These are phyloP conservation scores for Asterochloris sp. DNA, from an alignment of 139 green algal species.

Conservation along the genomic window DNA sequence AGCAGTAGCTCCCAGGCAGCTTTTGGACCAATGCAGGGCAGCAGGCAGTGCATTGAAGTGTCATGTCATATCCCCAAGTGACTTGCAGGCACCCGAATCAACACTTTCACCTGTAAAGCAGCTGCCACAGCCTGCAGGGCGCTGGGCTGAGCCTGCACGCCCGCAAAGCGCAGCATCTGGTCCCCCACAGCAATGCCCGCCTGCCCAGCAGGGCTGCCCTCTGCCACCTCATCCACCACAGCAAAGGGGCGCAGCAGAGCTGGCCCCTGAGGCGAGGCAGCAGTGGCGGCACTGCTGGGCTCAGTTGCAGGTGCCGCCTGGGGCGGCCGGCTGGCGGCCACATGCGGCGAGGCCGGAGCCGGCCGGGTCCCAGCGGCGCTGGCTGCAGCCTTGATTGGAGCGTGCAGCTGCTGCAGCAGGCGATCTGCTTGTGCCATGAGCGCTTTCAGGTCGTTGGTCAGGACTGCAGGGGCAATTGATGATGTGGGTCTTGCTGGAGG, in stretches of 20 bases:
- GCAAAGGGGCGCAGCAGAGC: conserved; percentile 58
- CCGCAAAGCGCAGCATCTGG: conserved; percentile 55
- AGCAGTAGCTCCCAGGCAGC: conserved; percentile 26
- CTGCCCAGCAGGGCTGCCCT: conserved; percentile 51
- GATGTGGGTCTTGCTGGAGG: no score
- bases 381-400: no score
- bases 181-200: conserved; percentile 66
- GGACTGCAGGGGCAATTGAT: conserved; percentile 28
- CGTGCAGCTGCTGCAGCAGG: not conserved
- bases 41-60: no score
- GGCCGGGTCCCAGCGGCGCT: no score
- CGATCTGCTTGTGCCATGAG: conserved; percentile 36
- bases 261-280: not conserved
- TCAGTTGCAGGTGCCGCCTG: not conserved
- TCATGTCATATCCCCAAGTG: no score
- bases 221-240: conserved; percentile 71
- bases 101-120: conserved; percentile 20
- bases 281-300: not conserved
- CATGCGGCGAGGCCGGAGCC: no score
- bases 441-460: conserved; percentile 79
- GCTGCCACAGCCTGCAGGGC: conserved; percentile 33
- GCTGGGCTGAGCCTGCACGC: conserved; percentile 19
- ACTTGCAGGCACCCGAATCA: not conserved
- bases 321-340: not conserved
- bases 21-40: no score